A percentile compares a stretch with the other conserved stretches of the same genome.
These are phyloP conservation scores for Fragaria vesca DNA, from an alignment of 306 rosid genomes.

Conservation along the genomic window DNA sequence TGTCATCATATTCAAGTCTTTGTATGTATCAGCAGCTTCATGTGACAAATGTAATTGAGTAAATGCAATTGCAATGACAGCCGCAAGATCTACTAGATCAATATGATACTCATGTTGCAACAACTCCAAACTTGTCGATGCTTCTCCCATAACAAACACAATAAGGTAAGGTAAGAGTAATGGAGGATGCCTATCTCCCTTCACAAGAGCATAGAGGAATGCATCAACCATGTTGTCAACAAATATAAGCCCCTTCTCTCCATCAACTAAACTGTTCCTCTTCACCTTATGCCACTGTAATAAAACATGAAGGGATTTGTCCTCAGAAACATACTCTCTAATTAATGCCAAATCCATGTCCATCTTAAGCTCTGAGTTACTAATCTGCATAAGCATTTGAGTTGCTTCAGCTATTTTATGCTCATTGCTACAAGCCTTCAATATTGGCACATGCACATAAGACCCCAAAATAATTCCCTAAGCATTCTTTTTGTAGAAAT, in stretches of 20 bases:
- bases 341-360: slow-evolving; percentile 69
- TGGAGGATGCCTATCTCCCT: slow-evolving; percentile 43
- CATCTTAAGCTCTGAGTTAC: slow-evolving; percentile 70
- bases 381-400: slow-evolving; percentile 74
- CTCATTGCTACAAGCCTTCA: slow-evolving; percentile 87
- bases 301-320: slow-evolving; percentile 72
- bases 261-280: slow-evolving; percentile 55
- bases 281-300: slow-evolving; percentile 90
- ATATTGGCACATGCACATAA: slow-evolving; percentile 81
- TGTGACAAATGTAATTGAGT: too few species aligned
- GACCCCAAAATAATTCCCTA: slow-evolving; percentile 70
- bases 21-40: too few species aligned
- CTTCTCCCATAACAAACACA: too few species aligned
- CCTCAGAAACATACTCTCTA: slow-evolving; percentile 68
- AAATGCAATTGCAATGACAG: too few species aligned
- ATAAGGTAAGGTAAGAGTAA: too few species aligned
- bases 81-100: too few species aligned
- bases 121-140: too few species aligned
- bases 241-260: slow-evolving; percentile 62
- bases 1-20: too few species aligned
- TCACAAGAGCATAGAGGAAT: slow-evolving; percentile 80
- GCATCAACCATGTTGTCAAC: slow-evolving; percentile 78
- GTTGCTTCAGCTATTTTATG: slow-evolving; percentile 77
- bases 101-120: too few species aligned
- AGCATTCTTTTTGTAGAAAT: slow-evolving; percentile 70